Conservation (phyloP, 257 asterid genomes). For the Scutellaria barbata region DNA sequence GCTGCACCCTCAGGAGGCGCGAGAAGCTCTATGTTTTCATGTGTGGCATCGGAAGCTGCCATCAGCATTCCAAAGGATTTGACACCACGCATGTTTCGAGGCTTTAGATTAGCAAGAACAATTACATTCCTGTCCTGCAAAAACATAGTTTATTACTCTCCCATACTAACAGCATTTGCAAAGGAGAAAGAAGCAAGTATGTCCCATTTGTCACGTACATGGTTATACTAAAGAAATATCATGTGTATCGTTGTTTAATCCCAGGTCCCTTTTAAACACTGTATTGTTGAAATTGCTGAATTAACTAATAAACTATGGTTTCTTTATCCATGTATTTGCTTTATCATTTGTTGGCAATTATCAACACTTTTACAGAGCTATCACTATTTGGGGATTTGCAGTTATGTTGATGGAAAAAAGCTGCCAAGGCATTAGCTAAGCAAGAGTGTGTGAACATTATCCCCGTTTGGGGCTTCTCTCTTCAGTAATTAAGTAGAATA, state of each 20-base stretch:
- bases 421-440: too few relatives aligned
- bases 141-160: constrained; percentile 3
- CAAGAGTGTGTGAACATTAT: too few relatives aligned
- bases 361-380: neutral
- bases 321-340: neutral
- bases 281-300: neutral
- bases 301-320: too few relatives aligned
- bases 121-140: constrained; percentile 75
- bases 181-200: neutral
- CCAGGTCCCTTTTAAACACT: neutral
- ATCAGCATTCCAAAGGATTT: constrained; percentile 91
- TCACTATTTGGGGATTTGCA: too few relatives aligned
- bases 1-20: constrained; percentile 79
- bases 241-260: neutral
- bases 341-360: neutral
- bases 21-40: constrained; percentile 89
- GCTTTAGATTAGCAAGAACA: constrained; percentile 91
- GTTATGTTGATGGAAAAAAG: too few relatives aligned
- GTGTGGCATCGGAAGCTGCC: constrained; percentile 94
- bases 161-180: constrained; percentile 18
- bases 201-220: neutral
- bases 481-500: too few relatives aligned
- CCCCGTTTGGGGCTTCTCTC: too few relatives aligned
- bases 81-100: constrained; percentile 98
- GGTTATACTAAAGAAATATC: neutral